Evolutionary conservation across 345 rosid genomes (phyloP).

Genomic region (Salix udensis): DNA sequence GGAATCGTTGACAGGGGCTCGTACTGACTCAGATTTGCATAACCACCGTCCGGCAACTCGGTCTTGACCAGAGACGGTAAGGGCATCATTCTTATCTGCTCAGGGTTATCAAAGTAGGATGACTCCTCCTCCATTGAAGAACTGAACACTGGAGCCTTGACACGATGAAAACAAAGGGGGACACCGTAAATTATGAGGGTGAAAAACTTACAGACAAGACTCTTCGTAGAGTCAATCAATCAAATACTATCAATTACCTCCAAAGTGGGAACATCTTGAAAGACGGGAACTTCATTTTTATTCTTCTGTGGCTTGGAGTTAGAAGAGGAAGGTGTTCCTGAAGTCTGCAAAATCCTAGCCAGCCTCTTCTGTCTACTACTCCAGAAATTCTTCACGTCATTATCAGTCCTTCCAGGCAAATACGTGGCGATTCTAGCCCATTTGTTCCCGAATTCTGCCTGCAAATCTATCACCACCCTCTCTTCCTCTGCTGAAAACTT

Average conservation of each 20-base stretch:
- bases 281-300: constrained; percentile 15
- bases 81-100: constrained; percentile 22
- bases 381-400: constrained; percentile 97
- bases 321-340: constrained; percentile 35
- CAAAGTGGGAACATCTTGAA: constrained; percentile 14
- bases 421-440: constrained; percentile 94
- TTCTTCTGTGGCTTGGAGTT: constrained; percentile 31
- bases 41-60: constrained; percentile 28
- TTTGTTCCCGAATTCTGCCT: constrained; percentile 77
- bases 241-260: constrained; percentile 22
- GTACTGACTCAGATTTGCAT: constrained; percentile 18
- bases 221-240: background rate
- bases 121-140: constrained; percentile 42
- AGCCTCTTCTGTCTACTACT: constrained; percentile 85
- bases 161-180: background rate
- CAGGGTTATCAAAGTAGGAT: constrained; percentile 20
- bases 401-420: constrained; percentile 80
- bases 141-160: constrained; percentile 33
- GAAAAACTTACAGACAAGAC: background rate
- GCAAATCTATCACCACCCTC: constrained; percentile 83
- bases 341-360: constrained; percentile 60
- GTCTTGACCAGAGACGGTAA: constrained; percentile 37
- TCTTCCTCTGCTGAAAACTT: constrained; percentile 87
- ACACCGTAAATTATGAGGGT: background rate
- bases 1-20: constrained; percentile 15